Evolutionary conservation across 768 basidiomycete species (phyloP).

Genomic region (Rhodosporidiobolus sp.): DNA sequence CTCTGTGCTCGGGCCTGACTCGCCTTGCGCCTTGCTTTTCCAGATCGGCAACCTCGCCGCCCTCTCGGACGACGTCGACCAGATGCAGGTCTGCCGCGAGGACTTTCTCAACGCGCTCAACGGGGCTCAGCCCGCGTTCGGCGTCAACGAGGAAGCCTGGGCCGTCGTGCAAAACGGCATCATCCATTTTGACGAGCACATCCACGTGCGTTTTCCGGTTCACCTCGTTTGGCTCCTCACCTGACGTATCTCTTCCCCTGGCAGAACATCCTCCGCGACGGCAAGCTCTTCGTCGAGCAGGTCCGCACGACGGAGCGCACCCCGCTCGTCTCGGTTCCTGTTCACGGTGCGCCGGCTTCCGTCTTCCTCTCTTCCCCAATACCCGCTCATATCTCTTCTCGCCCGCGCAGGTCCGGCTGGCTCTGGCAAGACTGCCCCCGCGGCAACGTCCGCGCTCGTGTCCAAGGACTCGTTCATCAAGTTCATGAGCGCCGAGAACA

Average conservation of each 20-base stretch:
- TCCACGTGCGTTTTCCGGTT: constrained; percentile 63
- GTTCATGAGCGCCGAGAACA: constrained; percentile 87
- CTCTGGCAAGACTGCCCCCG: constrained; percentile 93
- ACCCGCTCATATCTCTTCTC: background rate
- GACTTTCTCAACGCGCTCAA: constrained; percentile 90
- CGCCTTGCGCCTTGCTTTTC: background rate
- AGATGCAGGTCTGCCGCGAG: constrained; percentile 74
- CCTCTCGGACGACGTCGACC: constrained; percentile 91
- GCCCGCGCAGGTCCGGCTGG: constrained; percentile 70
- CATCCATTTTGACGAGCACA: constrained; percentile 70
- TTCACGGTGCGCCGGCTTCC: constrained; percentile 59
- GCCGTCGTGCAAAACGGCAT: constrained; percentile 95
- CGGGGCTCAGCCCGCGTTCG: constrained; percentile 93
- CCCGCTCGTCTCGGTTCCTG: constrained; percentile 81
- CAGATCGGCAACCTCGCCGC: constrained; percentile 92
- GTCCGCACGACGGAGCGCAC: constrained; percentile 85
- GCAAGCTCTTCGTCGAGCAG: constrained; percentile 85
- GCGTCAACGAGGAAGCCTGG: constrained; percentile 93
- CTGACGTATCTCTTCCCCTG: background rate
- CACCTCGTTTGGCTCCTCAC: background rate
- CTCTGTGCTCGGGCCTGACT: background rate
- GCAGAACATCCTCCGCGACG: constrained; percentile 83
- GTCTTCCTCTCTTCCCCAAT: background rate
- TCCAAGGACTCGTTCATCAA: constrained; percentile 99
- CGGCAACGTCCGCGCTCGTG: constrained; percentile 84